Evolutionary conservation across 2,329 filamentous ascomycete genomes (phyloP).

Genomic region (Dactylellina sp.): DNA sequence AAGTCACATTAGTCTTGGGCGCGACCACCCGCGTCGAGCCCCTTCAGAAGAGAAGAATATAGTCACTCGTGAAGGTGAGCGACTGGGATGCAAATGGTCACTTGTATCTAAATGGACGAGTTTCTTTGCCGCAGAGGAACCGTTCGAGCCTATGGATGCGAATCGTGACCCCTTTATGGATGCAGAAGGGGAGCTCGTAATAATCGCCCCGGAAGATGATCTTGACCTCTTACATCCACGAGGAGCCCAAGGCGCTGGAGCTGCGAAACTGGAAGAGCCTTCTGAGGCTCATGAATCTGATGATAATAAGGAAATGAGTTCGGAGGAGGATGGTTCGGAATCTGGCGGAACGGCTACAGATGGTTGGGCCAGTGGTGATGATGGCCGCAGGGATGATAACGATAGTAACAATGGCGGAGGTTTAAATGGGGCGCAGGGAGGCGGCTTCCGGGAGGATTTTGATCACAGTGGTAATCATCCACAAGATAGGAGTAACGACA

Average conservation of each 20-base stretch:
- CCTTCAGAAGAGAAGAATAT: background rate
- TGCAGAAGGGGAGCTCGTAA: background rate
- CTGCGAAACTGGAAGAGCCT: background rate
- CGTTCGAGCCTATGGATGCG: background rate
- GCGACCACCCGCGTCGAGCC: background rate
- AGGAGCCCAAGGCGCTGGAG: background rate
- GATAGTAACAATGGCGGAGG: background rate
- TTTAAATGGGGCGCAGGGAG: background rate
- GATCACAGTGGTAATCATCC: background rate
- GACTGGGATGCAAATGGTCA: slow-evolving; percentile 33
- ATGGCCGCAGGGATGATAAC: background rate
- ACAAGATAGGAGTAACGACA: background rate
- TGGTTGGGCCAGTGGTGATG: background rate
- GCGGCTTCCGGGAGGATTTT: background rate
- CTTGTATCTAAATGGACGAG: slow-evolving; percentile 31
- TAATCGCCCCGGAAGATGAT: background rate
- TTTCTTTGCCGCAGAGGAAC: slow-evolving; percentile 23
- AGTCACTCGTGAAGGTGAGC: slow-evolving; percentile 16
- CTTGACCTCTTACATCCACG: slow-evolving; percentile 10
- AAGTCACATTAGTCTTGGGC: background rate
- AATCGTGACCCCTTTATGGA: slow-evolving; percentile 7
- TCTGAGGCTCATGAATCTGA: background rate
- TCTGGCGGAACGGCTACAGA: background rate
- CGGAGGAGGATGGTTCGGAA: background rate
- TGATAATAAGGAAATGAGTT: background rate